Conservation (phyloP, 768 basidiomycete species). For the Auricularia sp. region DNA sequence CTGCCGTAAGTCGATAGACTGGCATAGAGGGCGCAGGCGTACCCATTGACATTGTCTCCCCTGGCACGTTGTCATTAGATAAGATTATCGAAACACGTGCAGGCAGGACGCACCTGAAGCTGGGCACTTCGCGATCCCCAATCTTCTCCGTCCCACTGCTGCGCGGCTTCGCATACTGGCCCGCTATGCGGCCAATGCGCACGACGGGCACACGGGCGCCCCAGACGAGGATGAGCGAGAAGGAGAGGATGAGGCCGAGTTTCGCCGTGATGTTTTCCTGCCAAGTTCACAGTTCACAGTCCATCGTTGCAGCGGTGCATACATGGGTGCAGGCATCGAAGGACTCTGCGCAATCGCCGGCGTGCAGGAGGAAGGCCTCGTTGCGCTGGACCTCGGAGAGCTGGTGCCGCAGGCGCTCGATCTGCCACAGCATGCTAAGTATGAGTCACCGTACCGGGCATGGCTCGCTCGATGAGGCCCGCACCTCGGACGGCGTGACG, state of each 20-base stretch:
- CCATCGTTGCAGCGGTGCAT: slow-evolving; percentile 17
- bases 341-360: slow-evolving; percentile 96
- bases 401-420: slow-evolving; percentile 75
- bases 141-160: slow-evolving; percentile 75
- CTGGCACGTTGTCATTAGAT: slow-evolving; percentile 28
- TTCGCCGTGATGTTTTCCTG: slow-evolving; percentile 83
- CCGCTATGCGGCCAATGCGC: slow-evolving; percentile 85
- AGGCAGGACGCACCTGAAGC: slow-evolving; percentile 60
- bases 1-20: slow-evolving; percentile 10
- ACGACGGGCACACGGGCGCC: slow-evolving; percentile 91
- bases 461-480: slow-evolving; percentile 8
- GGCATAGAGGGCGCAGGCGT: slow-evolving; percentile 14
- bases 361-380: slow-evolving; percentile 90
- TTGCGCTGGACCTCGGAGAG: slow-evolving; percentile 71
- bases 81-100: background rate
- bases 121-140: slow-evolving; percentile 64
- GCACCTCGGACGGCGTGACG: slow-evolving; percentile 86
- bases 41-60: slow-evolving; percentile 96
- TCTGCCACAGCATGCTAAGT: slow-evolving; percentile 30
- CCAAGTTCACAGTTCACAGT: slow-evolving; percentile 9
- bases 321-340: slow-evolving; percentile 87
- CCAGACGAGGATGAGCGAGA: slow-evolving; percentile 92
- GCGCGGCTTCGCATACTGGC: slow-evolving; percentile 92
- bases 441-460: background rate
- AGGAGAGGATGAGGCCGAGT: slow-evolving; percentile 85